phyloP scores from a whole-genome alignment of 768 basidiomycete genomes.

The Pleurotus sapidus region DNA sequence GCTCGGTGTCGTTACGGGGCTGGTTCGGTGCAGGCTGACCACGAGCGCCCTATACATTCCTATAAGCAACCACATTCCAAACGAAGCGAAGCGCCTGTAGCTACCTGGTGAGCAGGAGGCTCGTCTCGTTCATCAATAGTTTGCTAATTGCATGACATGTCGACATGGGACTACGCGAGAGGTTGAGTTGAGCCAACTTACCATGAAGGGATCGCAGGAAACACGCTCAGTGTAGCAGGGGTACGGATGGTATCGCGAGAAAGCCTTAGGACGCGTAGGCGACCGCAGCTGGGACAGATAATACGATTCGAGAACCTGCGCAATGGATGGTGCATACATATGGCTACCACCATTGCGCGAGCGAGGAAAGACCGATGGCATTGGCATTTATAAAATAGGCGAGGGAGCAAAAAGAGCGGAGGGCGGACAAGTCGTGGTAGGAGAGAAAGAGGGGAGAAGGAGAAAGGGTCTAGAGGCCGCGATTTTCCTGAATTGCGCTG shows the following conservation, averaged over 20 bases:
- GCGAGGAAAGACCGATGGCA: constrained; percentile 5
- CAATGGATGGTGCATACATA: neutral
- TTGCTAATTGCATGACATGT: neutral
- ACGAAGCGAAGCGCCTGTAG: too few species aligned
- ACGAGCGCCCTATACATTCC: too few species aligned
- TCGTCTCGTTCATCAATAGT: neutral
- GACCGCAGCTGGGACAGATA: neutral
- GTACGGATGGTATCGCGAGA: neutral
- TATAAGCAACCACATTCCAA: too few species aligned
- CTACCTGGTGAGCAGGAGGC: neutral
- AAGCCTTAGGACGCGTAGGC: neutral
- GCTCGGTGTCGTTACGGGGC: too few species aligned
- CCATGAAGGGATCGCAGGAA: neutral
- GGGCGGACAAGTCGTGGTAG: neutral
- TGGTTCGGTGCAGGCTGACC: too few species aligned
- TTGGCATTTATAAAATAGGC: constrained; percentile 14
- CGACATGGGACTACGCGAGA: neutral
- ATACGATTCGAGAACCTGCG: neutral
- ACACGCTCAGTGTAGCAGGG: neutral
- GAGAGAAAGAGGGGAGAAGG: neutral
- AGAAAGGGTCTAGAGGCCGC: neutral
- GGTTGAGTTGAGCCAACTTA: neutral
- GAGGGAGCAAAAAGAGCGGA: neutral
- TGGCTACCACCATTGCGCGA: neutral
- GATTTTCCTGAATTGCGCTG: neutral